These are phyloP conservation scores for Chaetomium olivaceum DNA, from an alignment of 2,329 filamentous ascomycete species.

Conservation along the genomic window DNA sequence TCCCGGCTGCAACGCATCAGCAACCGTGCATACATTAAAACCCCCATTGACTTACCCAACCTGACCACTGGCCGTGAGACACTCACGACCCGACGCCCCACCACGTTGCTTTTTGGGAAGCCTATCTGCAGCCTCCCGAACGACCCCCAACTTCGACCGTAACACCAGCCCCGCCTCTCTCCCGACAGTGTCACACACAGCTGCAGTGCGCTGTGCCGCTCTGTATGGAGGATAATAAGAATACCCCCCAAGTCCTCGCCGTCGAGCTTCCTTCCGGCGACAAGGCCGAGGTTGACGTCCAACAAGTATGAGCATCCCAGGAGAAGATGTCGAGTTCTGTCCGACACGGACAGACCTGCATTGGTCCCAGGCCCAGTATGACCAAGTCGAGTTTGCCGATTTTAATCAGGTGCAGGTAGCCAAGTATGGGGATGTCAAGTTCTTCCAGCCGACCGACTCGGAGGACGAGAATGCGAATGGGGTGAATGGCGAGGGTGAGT, in stretches of 20 bases:
- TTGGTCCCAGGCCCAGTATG: slow-evolving; percentile 42
- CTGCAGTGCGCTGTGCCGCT: slow-evolving; percentile 11
- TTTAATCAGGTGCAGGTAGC: slow-evolving; percentile 44
- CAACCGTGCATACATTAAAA: slow-evolving; percentile 29
- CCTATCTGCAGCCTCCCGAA: slow-evolving; percentile 33
- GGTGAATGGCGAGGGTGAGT: slow-evolving; percentile 27
- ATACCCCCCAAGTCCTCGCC: slow-evolving; percentile 35
- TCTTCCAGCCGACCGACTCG: slow-evolving; percentile 43
- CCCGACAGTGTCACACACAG: neutral
- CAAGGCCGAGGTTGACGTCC: slow-evolving; percentile 35
- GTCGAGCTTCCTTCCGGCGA: slow-evolving; percentile 36
- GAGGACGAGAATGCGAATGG: slow-evolving; percentile 42
- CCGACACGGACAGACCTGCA: slow-evolving; percentile 44
- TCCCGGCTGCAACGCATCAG: slow-evolving; percentile 20
- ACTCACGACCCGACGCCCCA: slow-evolving; percentile 30
- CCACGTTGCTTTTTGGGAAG: slow-evolving; percentile 22
- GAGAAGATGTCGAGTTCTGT: slow-evolving; percentile 41
- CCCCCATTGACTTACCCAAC: slow-evolving; percentile 25
- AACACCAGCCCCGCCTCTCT: neutral
- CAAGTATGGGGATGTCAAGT: slow-evolving; percentile 48
- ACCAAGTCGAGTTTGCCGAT: slow-evolving; percentile 45
- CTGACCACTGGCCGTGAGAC: slow-evolving; percentile 21
- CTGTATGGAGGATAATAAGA: slow-evolving; percentile 39
- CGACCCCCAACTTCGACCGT: slow-evolving; percentile 2
- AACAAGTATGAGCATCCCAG: slow-evolving; percentile 46